Evolutionary conservation across 352 stramenopile species (phyloP), one percentile per base, ranked within the genome.

Genomic region (Globisporangium nunn): DNA sequence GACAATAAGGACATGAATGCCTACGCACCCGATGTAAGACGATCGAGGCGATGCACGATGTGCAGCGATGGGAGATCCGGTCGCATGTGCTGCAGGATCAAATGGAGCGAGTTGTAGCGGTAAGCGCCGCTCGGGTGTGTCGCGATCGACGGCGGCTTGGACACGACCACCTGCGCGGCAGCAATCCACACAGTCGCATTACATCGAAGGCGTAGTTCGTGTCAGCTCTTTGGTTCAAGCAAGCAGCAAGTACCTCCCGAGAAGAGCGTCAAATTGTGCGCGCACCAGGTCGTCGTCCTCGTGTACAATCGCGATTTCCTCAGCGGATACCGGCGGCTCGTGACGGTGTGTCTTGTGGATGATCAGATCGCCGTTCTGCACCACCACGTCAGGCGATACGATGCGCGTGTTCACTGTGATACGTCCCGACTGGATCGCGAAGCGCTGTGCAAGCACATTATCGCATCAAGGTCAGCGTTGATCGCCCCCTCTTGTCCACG

Each of bases 111-210:
- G 69, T 99, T 99, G 63, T 96, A 83, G 40, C 96, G 86, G 67
- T 98, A 98, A 14, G 91, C 86, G 49, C 96, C 96, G 63, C 90
- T 97, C 37, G 96, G 92, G 63, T 99, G 93, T 15, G 97, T 97
- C 1, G 96, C 84, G 45, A 99, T 89, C 39, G 89, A 97, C 50
- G 92, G 76, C 11, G 95, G 96, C 67, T 98, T 96, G 67, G 58
- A 81, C 18, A 95, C 85, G 4, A 91, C 85, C 28, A 95, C 63
- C 85, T 95, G 47, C n/a, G 23, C 18, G 7, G 47, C 29, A 39
- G n/a, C n/a, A n/a, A n/a, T 52, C 33, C 41, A 47, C 15, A 43
- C 4, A 15, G 56, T 11, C 15, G 15, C 12, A 58, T n/a, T n/a
- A n/a, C n/a, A n/a, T n/a, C n/a, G 23, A 37, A 12, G 18, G 35